phyloP scores from a whole-genome alignment of 257 asterid genomes.

The Verbena officinalis region DNA sequence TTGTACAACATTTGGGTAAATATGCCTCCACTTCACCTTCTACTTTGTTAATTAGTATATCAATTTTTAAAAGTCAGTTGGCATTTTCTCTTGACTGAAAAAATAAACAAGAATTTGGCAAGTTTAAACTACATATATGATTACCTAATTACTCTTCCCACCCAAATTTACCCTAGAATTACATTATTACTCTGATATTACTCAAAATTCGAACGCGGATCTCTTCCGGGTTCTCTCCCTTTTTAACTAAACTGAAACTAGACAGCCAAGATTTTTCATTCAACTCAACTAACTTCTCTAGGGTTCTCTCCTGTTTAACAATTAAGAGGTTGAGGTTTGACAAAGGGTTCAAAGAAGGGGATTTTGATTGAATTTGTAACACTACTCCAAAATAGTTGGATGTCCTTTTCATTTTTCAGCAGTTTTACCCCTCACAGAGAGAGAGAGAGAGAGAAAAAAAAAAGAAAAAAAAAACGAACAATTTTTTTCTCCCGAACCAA shows the following conservation, averaged over 20 bases:
- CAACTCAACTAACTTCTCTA: background rate
- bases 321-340: background rate
- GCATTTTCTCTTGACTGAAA: background rate
- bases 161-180: too few relatives aligned
- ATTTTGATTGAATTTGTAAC: background rate
- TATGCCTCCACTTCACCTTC: constrained; percentile 40
- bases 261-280: background rate
- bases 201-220: background rate
- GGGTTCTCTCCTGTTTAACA: background rate
- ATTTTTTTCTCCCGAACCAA: background rate
- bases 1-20: constrained; percentile 58
- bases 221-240: background rate
- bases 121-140: background rate
- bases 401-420: constrained; percentile 17
- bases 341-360: background rate
- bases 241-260: background rate
- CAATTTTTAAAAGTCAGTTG: too few relatives aligned
- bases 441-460: background rate
- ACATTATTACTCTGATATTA: too few relatives aligned
- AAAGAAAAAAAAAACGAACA: background rate
- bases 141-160: too few relatives aligned
- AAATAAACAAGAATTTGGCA: background rate
- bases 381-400: constrained; percentile 19
- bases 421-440: too few relatives aligned
- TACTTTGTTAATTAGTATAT: constrained; percentile 6